phyloP scores from a whole-genome alignment of 192 early-diverging fungal species.

The Neocallimastix lanati region DNA sequence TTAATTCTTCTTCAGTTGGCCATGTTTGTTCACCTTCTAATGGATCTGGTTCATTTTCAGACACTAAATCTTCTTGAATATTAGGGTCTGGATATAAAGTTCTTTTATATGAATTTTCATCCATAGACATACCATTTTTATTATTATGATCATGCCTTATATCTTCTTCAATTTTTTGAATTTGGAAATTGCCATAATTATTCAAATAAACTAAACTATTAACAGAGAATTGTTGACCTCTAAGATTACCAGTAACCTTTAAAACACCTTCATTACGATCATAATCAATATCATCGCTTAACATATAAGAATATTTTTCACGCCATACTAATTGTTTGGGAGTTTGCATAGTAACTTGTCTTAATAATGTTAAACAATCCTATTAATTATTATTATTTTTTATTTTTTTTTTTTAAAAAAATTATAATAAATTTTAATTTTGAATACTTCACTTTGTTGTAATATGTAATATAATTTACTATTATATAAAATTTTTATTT shows the following conservation, averaged over 20 bases:
- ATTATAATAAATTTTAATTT: too few relatives aligned
- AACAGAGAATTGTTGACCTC: conserved; percentile 70
- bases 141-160: neutral
- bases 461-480: too few relatives aligned
- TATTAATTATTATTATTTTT: too few relatives aligned
- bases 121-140: conserved; percentile 19
- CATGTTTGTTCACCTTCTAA: conserved; percentile 93
- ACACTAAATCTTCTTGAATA: conserved; percentile 58
- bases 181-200: conserved; percentile 86
- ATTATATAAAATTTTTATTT: too few relatives aligned
- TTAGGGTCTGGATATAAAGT: conserved; percentile 50
- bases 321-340: conserved; percentile 72
- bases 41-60: conserved; percentile 72
- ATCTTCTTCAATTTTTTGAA: conserved; percentile 31
- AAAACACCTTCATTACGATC: conserved; percentile 34
- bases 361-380: conserved; percentile 48
- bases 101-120: conserved; percentile 14
- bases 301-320: conserved; percentile 67
- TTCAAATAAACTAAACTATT: conserved; percentile 84
- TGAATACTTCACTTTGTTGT: too few relatives aligned
- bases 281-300: conserved; percentile 61
- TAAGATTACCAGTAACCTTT: conserved; percentile 66
- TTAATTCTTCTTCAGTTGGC: conserved; percentile 92
- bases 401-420: too few relatives aligned
- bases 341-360: conserved; percentile 56